Evolutionary conservation across 2,329 filamentous ascomycete species (phyloP), one percentile per base, ranked within the genome.

Genomic region (Exophiala xenobiotica): DNA sequence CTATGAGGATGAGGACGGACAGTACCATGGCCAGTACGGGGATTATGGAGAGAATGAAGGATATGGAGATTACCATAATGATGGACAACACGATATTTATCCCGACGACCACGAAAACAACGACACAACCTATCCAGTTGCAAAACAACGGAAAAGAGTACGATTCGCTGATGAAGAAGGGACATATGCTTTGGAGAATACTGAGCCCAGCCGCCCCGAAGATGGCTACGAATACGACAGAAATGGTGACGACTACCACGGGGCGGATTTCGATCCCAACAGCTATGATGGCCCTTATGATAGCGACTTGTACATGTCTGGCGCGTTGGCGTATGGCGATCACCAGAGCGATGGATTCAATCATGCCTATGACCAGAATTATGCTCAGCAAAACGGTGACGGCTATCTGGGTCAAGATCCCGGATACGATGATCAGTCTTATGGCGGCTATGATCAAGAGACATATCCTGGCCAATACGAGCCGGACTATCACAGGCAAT

Each of bases 301-400:
- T 19, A 33, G 33, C 9, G 44, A 24, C 8, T 20, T 23, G n/a
- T 47, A 47, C 14, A 47, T 47, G 44, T 47, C 44, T 26, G 44
- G 44, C 14, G 44, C 44, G 27, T 38, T 29, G 26, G 26, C 26
- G 8, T 7, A 29, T 7, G 26, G n/a, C 26, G n/a, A 29, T 29
- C 8, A n/a, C 26, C 8, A 8, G 8, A 29, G n/a, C 26, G 26
- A 29, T n/a, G 26, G n/a, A 2, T 29, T 8, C 26, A 8, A 29
- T 29, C 8, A 8, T 29, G 26, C 26, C 8, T 29, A 29, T n/a
- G 26, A 29, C 26, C 8, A 29, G 26, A n/a, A n/a, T 29, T 29
- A 29, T 29, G 26, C 8, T 29, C 8, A 7, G 8, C 26, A n/a
- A 29, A 29, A 29, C n/a, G 26, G 8, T 7, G n/a, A 29, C 2